Evolutionary conservation across 768 basidiomycete species (phyloP), one percentile per base, ranked within the genome.

Genomic region (Megacollybia marginata): DNA sequence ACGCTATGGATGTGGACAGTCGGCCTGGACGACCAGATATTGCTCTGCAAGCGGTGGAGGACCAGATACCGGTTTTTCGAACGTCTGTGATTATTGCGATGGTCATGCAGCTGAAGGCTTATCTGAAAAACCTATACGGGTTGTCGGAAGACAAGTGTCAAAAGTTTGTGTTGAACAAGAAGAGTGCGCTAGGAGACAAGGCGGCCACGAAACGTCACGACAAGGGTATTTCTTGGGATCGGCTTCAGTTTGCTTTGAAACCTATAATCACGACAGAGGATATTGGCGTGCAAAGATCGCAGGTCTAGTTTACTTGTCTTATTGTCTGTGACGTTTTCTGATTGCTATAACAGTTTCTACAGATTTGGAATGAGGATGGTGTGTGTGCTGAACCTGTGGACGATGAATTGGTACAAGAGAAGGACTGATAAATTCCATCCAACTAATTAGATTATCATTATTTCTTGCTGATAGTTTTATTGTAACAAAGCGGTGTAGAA

Each of bases 91-190:
- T 89, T 46, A 74, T 92, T 18, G 81, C 83, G n/a, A 79, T 97
- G 59, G 80, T 91, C 44, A 85, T 97, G 75, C 69, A 94, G 31
- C 75, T 97, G 32, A 94, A 95, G 59, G 77, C 84, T 5, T 79
- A 97, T 65, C 72, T 99, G 50, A 93, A 97, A 62, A 64, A 65
- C 1, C 59, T 91, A 12, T 99, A 97, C 60, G 81, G 83, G 2
- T 64, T 98, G 35, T 86, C 90, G 2, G 94, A 98, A 71, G 93
- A 96, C 42, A 98, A 96, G 88, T 92, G 92, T 55, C 73, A 76
- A 43, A 97, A 93, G 65, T 96, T 88, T 61, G 76, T 83, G 4
- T 65, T 83, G 5, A 87, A 87, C 16, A 98, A 97, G 76, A 97
- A 97, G 68, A 90, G 82, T 48, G 81, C 89, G 0, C 63, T 86